phyloP scores from a whole-genome alignment of 441 rosid genomes.

The Gossypium davidsonii region DNA sequence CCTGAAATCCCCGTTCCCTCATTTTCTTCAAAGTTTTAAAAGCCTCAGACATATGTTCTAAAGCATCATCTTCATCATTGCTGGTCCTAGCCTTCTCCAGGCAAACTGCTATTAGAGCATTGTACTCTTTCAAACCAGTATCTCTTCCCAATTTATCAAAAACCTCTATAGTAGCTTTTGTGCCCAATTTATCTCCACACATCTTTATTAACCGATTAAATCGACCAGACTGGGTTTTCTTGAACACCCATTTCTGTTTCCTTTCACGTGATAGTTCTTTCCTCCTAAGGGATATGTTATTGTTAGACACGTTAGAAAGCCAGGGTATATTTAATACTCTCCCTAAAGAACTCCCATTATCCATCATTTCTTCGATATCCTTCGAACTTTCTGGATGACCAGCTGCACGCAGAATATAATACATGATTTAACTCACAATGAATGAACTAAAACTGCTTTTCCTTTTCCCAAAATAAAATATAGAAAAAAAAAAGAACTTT shows the following conservation, averaged over 20 bases:
- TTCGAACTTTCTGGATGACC: not conserved
- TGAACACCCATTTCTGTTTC: constrained; percentile 48
- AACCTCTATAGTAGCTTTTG: constrained; percentile 36
- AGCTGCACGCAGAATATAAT: constrained; percentile 20
- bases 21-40: constrained; percentile 34
- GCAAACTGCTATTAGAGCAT: constrained; percentile 39
- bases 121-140: constrained; percentile 56
- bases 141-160: constrained; percentile 60
- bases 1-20: constrained; percentile 55
- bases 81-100: constrained; percentile 43
- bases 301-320: constrained; percentile 20
- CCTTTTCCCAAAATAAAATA: not conserved
- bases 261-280: constrained; percentile 54
- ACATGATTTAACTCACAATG: not conserved
- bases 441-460: not conserved
- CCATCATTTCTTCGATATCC: not conserved
- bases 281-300: constrained; percentile 19
- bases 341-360: constrained; percentile 10
- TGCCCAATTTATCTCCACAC: constrained; percentile 49
- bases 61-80: constrained; percentile 40
- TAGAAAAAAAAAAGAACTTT: not conserved
- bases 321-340: constrained; percentile 35
- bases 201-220: constrained; percentile 28
- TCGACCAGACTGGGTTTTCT: constrained; percentile 27
- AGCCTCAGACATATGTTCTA: constrained; percentile 39